Base-by-base conservation (phyloP, 2,329 filamentous ascomycete species). In the Xylaria sp. region DNA sequence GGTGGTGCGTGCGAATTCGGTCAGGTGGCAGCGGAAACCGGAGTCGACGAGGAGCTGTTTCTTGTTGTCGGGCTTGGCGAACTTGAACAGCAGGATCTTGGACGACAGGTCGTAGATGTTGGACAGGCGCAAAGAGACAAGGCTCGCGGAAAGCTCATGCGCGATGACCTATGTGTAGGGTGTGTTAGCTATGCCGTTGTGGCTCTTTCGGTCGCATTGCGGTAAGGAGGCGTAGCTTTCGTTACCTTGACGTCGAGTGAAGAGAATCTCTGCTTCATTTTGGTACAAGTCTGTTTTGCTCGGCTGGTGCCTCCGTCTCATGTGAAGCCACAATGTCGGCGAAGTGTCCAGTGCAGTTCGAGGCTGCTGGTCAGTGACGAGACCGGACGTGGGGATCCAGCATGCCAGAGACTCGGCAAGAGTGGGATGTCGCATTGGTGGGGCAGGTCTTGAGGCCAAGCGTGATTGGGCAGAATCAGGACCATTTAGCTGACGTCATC, bases 21-120 rank as follows among this genome's bases (percentile, higher is more conserved):
- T 98, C 67, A 98, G 86, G 79, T 99, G 96, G 81, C 94, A 97
- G 78, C 96, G 94, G 81, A 99, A 99, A 37, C 96, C 96, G 1
- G 93, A 96, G 80, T 99, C 96, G 76, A 99, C 90, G 61, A 99
- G 86, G 34, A 99, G 86, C 80, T 98, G 95, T 79, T 96, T 91
- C 81, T 94, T 94, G 74, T 91, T 88, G 77, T 95, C 91, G 52
- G 95, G 94, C 80, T 96, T 97, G 65, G 94, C 90, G 78, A 99
- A 96, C 79, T 98, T 98, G 81, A 99, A 88, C 31, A 98, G 90
- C 78, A 98, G 93, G 78, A 98, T 98, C 78, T 95, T 94, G 73
- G 94, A 94, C 71, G 94, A 97, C 69, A 99, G 89, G 80, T 99
- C 96, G 84, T 99, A 98, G 80, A 98, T 91, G 79, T 99, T 99